Base-by-base conservation (phyloP, 345 rosid genomes). In the Mallotus nudiflorus region DNA sequence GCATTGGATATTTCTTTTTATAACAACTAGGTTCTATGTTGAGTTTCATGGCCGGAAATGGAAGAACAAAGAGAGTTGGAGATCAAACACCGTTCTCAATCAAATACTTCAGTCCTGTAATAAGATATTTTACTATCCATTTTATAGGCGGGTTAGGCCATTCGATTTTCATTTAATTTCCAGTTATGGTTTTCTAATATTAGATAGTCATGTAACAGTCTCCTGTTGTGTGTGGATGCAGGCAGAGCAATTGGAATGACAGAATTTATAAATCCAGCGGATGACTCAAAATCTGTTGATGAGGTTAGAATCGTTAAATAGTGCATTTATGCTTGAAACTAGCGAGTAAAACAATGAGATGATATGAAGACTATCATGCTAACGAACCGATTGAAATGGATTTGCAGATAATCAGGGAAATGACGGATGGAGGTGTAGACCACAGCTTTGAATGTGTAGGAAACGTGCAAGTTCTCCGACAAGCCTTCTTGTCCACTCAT, bases 391-490 rank as follows among this genome's bases (percentile, higher is more conserved):
- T 6, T 14, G n/a, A 7, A 29, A 46, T 16, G 29, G 19, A 14
- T 31, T 15, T 69, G 72, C 85, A 90, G 91, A 82, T 28, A 65
- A 81, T 90, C 28, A 72, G 73, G 72, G 88, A 84, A 70, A 62
- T 86, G 75, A 81, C 85, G 7, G 68, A 65, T 63, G 88, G 88
- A 53, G 88, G 93, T 7, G 93, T 85, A 19, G 96, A 90, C 60
- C 82, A 86, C 68, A 85, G 83, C 79, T 82, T 90, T 19, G 91
- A 88, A 66, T 90, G 93, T 68, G 80, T 74, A 2, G 88, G 96
- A 24, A 75, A 85, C 72, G 49, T 74, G 52, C 78, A 74, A 14
- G 78, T 80, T 73, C 89, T 90, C 3, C 88, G 96, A 0, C 89
- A 90, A 68, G 88, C 92, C 40, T 90, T 90, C 78, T 62, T 85